Conservation (phyloP, 2,329 filamentous ascomycete species). For the Fusarium succisae region DNA sequence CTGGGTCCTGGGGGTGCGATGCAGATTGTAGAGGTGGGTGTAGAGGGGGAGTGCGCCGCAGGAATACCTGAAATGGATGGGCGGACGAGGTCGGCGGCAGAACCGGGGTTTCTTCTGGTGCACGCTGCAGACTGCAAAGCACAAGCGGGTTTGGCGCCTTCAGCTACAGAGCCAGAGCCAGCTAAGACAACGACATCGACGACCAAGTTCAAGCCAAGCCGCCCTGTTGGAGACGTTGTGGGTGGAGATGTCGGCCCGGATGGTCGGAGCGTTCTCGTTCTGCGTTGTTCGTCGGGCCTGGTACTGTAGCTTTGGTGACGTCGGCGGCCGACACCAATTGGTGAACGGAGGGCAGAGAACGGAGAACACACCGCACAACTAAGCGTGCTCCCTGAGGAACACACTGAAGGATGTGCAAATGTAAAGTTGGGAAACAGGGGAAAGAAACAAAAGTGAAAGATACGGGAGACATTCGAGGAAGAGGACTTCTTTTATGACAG, state of each 20-base stretch:
- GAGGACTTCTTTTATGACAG: conserved; percentile 28
- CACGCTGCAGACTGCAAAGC: conserved; percentile 1
- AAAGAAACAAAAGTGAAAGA: neutral
- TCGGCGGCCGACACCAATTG: conserved; percentile 38
- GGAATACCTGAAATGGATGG: conserved; percentile 40
- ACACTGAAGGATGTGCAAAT: conserved; percentile 13
- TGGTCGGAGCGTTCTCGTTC: conserved; percentile 42
- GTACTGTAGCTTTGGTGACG: conserved; percentile 40
- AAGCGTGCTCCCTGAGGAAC: conserved; percentile 30
- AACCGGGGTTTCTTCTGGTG: conserved; percentile 40
- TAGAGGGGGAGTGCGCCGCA: conserved; percentile 30
- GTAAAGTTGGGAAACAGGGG: conserved; percentile 1
- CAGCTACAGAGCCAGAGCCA: conserved; percentile 41
- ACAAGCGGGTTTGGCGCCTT: conserved; percentile 48
- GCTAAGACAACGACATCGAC: conserved; percentile 29
- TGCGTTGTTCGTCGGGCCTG: conserved; percentile 34
- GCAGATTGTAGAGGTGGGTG: conserved; percentile 16
- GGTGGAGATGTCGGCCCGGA: conserved; percentile 45
- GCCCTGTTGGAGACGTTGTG: conserved; percentile 42
- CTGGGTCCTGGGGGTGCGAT: conserved; percentile 24
- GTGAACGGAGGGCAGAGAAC: conserved; percentile 2
- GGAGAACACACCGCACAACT: conserved; percentile 29
- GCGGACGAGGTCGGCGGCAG: conserved; percentile 43
- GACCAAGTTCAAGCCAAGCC: conserved; percentile 41
- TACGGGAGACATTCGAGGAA: neutral